Conservation (phyloP, 1,284 basidiomycete species). For the Dichomitus squalens region DNA sequence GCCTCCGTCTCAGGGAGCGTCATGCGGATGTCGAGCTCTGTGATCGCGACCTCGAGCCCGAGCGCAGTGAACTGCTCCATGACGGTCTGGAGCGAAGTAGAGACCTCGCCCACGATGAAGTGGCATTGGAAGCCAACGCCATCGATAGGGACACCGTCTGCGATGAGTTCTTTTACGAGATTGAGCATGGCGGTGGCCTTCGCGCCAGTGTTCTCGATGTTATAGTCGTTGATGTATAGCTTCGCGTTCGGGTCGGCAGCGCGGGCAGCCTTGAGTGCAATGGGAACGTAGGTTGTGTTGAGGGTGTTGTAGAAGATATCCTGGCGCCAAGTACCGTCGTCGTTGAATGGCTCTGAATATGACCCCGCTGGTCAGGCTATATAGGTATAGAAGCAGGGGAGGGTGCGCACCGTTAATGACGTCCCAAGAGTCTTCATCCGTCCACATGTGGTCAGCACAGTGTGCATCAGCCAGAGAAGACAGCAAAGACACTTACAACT, state of each 20-base stretch:
- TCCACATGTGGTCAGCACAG: not conserved
- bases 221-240: slow-evolving; percentile 59
- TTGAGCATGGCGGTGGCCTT: slow-evolving; percentile 49
- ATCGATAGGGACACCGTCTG: slow-evolving; percentile 46
- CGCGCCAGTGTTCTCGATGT: slow-evolving; percentile 36
- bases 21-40: slow-evolving; percentile 58
- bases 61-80: slow-evolving; percentile 49
- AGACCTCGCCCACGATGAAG: slow-evolving; percentile 50
- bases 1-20: slow-evolving; percentile 47
- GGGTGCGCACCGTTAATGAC: slow-evolving; percentile 38
- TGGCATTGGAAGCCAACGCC: slow-evolving; percentile 54
- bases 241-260: slow-evolving; percentile 47
- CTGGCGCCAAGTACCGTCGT: slow-evolving; percentile 54
- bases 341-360: slow-evolving; percentile 52
- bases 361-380: not conserved
- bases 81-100: slow-evolving; percentile 41
- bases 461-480: not conserved
- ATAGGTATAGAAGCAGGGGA: not conserved
- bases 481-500: slow-evolving; percentile 29
- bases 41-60: slow-evolving; percentile 57
- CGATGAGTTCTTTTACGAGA: slow-evolving; percentile 46
- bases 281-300: slow-evolving; percentile 44
- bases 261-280: slow-evolving; percentile 47
- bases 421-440: slow-evolving; percentile 35
- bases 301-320: slow-evolving; percentile 52